These are phyloP conservation scores for Ceratocystis alfenasii DNA, from an alignment of 2,329 filamentous ascomycete genomes.

Conservation along the genomic window DNA sequence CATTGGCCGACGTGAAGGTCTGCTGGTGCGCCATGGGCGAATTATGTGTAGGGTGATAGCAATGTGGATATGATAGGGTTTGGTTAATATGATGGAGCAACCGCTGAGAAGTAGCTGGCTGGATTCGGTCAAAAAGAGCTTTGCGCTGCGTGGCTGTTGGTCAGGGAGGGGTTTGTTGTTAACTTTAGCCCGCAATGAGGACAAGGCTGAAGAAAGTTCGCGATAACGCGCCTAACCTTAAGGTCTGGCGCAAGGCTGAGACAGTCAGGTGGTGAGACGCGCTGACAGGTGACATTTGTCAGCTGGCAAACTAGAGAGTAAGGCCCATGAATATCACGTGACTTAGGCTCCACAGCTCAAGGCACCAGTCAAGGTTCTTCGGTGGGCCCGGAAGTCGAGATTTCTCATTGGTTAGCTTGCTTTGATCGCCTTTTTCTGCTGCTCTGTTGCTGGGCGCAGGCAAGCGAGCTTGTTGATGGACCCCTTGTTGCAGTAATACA, in stretches of 20 bases:
- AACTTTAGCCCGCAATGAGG: neutral
- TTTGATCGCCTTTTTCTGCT: neutral
- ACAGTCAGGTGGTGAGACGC: too few relatives aligned
- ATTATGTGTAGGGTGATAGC: constrained; percentile 6
- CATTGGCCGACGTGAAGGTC: constrained; percentile 18
- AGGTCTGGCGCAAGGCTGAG: too few relatives aligned
- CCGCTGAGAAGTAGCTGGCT: neutral
- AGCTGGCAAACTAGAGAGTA: neutral
- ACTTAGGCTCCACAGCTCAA: too few relatives aligned
- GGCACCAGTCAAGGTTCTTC: neutral
- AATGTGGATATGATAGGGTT: neutral
- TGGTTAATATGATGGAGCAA: neutral
- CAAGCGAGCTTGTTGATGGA: neutral
- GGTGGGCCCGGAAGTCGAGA: constrained; percentile 11
- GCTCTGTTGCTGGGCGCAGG: neutral
- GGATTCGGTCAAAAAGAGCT: neutral
- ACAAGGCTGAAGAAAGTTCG: constrained; percentile 10
- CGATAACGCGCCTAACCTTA: neutral
- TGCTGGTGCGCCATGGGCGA: constrained; percentile 41
- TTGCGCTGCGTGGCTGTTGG: neutral
- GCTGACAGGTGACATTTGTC: accelerated
- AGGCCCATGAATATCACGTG: neutral
- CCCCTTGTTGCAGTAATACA: neutral
- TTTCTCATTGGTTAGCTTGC: neutral
- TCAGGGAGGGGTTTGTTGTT: neutral